Evolutionary conservation across 805 yeast genomes (phyloP).

Genomic region (Tetrapisispora taiwanensis): DNA sequence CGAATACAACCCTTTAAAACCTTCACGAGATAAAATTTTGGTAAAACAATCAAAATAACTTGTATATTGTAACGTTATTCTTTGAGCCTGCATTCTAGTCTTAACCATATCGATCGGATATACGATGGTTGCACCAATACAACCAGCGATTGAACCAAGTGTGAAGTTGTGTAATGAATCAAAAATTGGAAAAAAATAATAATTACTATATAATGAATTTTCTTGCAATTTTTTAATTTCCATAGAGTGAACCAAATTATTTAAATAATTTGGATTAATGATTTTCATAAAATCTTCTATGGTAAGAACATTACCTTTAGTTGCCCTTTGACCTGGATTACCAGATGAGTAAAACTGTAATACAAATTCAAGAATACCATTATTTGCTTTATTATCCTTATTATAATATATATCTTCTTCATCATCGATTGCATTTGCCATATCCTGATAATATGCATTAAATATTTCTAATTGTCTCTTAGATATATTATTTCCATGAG

Average conservation of each 20-base stretch:
- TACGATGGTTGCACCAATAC: constrained; percentile 95
- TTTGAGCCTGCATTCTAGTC: constrained; percentile 96
- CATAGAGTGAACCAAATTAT: constrained; percentile 27
- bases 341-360: constrained; percentile 4
- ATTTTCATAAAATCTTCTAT: constrained; percentile 34
- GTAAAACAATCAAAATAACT: constrained; percentile 80
- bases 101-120: constrained; percentile 94
- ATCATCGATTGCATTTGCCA: constrained; percentile 17
- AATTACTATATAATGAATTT: constrained; percentile 27
- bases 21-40: constrained; percentile 69
- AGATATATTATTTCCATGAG: constrained; percentile 14
- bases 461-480: constrained; percentile 18
- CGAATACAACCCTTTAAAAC: constrained; percentile 75
- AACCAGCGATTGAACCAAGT: constrained; percentile 92
- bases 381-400: constrained; percentile 4
- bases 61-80: constrained; percentile 56
- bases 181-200: constrained; percentile 52
- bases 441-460: constrained; percentile 21
- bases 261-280: constrained; percentile 33
- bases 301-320: constrained; percentile 21
- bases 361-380: constrained; percentile 13
- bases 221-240: constrained; percentile 22
- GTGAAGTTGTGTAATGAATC: constrained; percentile 81
- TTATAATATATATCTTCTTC: constrained; percentile 6
- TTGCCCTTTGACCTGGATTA: constrained; percentile 10